These are phyloP conservation scores for Begonia peltatifolia DNA, from an alignment of 306 rosid genomes.

Conservation along the genomic window DNA sequence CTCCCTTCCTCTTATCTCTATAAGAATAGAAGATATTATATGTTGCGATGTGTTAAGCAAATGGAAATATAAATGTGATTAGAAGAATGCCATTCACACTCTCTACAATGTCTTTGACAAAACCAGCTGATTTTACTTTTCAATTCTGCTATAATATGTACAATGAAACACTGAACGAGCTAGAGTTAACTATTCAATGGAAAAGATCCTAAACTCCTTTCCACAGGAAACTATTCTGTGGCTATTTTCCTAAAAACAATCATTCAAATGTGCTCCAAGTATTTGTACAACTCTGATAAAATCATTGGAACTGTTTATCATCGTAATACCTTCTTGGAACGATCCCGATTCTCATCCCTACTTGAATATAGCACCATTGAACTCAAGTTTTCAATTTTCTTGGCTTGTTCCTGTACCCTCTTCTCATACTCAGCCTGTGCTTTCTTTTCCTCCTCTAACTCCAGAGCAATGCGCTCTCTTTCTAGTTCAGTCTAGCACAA, in stretches of 20 bases:
- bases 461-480: constrained; percentile 93
- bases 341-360: constrained; percentile 62
- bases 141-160: no score
- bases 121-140: no score
- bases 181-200: no score
- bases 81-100: no score
- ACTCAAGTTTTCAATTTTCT: constrained; percentile 81
- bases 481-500: constrained; percentile 65
- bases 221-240: no score
- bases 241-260: neutral
- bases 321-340: constrained; percentile 45
- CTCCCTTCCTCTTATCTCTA: neutral
- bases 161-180: no score
- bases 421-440: constrained; percentile 88
- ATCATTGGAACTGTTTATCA: neutral
- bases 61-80: no score
- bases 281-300: no score
- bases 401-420: constrained; percentile 73
- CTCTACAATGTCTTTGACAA: no score
- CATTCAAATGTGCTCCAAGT: neutral
- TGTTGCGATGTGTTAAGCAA: no score
- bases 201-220: no score
- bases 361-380: constrained; percentile 83
- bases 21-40: no score
- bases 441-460: constrained; percentile 88